These are phyloP conservation scores for Euphorbia peplus DNA, from an alignment of 345 rosid species.

Conservation along the genomic window DNA sequence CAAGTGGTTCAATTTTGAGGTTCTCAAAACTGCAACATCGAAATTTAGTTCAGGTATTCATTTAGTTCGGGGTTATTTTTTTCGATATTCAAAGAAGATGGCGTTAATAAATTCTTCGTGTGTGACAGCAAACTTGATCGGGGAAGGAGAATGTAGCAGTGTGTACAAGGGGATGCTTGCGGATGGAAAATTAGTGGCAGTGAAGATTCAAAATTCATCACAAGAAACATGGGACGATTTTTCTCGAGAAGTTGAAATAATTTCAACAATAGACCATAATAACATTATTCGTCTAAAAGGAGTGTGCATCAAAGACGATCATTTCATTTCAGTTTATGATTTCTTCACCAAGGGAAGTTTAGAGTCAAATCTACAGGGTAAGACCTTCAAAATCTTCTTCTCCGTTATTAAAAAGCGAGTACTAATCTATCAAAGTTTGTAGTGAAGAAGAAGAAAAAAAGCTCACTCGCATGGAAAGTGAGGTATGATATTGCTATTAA, in stretches of 20 bases:
- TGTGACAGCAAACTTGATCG: constrained; percentile 59
- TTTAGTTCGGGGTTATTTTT: too few relatives aligned
- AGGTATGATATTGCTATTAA: constrained; percentile 59
- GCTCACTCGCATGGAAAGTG: constrained; percentile 55
- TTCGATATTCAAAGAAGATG: neutral
- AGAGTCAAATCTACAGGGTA: constrained; percentile 75
- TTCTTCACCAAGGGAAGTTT: constrained; percentile 69
- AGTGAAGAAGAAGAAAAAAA: constrained; percentile 36
- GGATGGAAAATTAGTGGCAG: constrained; percentile 68
- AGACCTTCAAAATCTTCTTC: constrained; percentile 15
- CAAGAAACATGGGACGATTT: constrained; percentile 63
- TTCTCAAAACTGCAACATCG: constrained; percentile 59
- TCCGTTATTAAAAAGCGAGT: constrained; percentile 2
- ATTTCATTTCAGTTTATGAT: constrained; percentile 70
- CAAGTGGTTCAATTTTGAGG: constrained; percentile 56
- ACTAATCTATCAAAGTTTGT: neutral
- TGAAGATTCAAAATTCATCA: constrained; percentile 64
- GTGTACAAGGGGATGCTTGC: constrained; percentile 73
- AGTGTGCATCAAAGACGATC: constrained; percentile 47
- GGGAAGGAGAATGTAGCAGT: constrained; percentile 75
- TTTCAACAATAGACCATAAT: constrained; percentile 62
- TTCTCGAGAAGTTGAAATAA: constrained; percentile 64
- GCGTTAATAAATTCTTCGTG: constrained; percentile 11
- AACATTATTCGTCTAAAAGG: constrained; percentile 64
- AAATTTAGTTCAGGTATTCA: constrained; percentile 66